Evolutionary conservation across 164 flowering plant genomes (phyloP).

Genomic region (Berberis vulgaris): DNA sequence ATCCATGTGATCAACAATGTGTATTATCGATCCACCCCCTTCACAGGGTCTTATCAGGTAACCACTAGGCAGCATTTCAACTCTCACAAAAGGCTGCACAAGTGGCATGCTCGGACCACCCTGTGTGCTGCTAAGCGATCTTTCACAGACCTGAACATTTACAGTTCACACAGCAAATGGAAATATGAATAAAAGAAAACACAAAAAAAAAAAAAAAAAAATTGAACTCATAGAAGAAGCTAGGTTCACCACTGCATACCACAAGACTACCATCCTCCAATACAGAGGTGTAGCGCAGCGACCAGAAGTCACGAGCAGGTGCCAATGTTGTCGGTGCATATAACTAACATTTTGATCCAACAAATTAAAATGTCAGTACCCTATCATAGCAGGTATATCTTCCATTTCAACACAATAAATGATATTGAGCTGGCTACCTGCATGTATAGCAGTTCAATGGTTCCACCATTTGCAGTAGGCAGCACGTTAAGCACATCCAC

Average conservation of each 20-base stretch:
- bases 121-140: constrained; percentile 73
- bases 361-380: too few species aligned
- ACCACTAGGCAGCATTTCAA: constrained; percentile 95
- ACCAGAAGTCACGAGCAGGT: constrained; percentile 94
- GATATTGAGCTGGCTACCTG: constrained; percentile 41
- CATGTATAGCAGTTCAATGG: constrained; percentile 92
- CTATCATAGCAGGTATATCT: too few species aligned
- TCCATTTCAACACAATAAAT: too few species aligned
- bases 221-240: too few species aligned
- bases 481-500: constrained; percentile 79
- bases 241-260: constrained; percentile 38
- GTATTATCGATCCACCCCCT: constrained; percentile 95
- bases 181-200: too few species aligned
- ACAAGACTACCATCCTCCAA: constrained; percentile 98
- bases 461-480: constrained; percentile 95
- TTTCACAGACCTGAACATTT: constrained; percentile 73
- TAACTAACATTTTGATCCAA: constrained; percentile 28
- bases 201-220: too few species aligned
- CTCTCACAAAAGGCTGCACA: constrained; percentile 83
- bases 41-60: constrained; percentile 95
- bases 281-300: constrained; percentile 77
- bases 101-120: constrained; percentile 90
- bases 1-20: constrained; percentile 95
- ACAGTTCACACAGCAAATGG: not conserved
- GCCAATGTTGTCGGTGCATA: constrained; percentile 99